Percentiles rank a stretch among this genome's conserved stretches.
These are phyloP conservation scores for Teratosphaeria nubilosa DNA, from an alignment of 2,329 filamentous ascomycete genomes.

Conservation along the genomic window DNA sequence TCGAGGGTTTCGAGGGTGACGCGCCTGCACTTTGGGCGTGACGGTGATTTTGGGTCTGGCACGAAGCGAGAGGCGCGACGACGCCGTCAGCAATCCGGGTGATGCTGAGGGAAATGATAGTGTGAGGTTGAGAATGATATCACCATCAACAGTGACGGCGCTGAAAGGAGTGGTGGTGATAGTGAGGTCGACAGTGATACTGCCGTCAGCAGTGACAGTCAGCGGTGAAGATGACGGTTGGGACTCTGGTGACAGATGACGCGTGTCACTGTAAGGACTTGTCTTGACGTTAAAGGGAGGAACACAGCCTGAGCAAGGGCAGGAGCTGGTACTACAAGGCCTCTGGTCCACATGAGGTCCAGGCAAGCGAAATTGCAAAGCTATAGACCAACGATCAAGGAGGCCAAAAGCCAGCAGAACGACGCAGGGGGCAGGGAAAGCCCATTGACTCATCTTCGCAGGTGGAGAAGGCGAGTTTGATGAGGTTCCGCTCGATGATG, in stretches of 20 bases:
- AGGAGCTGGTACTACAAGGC: too few relatives aligned
- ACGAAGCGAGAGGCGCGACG: too few relatives aligned
- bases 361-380: background rate
- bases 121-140: background rate
- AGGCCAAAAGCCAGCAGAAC: background rate
- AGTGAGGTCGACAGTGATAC: background rate
- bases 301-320: background rate
- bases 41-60: background rate
- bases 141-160: background rate
- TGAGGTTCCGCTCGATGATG: background rate
- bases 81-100: background rate
- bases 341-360: too few relatives aligned
- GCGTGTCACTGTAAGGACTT: background rate
- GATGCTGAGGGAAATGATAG: background rate
- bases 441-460: background rate
- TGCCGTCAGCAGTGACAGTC: background rate
- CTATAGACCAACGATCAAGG: background rate
- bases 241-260: background rate
- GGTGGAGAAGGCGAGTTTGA: background rate
- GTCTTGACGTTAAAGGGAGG: background rate
- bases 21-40: background rate
- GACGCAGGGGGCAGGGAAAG: background rate
- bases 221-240: background rate
- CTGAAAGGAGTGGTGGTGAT: too few relatives aligned
- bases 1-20: background rate